Base-by-base conservation (phyloP, 1,139 yeast genomes). In the Pichia sp. region DNA sequence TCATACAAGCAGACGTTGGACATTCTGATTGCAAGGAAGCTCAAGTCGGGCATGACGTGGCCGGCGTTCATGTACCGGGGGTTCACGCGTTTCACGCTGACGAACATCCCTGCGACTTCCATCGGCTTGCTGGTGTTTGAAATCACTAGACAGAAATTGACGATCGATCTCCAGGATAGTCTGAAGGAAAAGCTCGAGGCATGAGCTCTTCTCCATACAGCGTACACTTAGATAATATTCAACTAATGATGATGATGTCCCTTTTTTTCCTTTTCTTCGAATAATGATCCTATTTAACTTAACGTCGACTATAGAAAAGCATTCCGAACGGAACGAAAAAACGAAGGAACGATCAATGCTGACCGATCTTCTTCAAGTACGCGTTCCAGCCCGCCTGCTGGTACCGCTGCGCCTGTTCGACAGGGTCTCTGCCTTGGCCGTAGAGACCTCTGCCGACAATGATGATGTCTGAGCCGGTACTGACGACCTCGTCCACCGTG, bases 361-460 rank as follows among this genome's bases (percentile, higher is more conserved):
- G 49, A 34, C 63, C 62, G 26, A 70, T 64, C 67, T 80, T 80
- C 57, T 75, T 72, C 62, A 77, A 65, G 67, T 93, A 93, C 3
- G 98, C 96, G 23, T 79, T 78, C 99, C 99, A 93, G 3, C 97
- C 97, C 11, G 98, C 97, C 56, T 80, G 80, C 72, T 88, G 82
- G 72, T 95, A 95, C 67, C 99, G 81, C 66, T 84, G 78, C 41
- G 97, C 96, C 71, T 95, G 97, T 3, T 75, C 86, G 1, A 75
- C 77, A 7, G 97, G 96, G 67, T 93, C 96, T 72, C 98, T 84
- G 13, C 95, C 97, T 67, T 90, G 88, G n/a, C 95, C 98, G 69
- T 88, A 90, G 57, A 95, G 77, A 0, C 99, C 99, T 71, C 99
- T 82, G 10, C 99, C 99, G 19, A 95, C 99, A 69, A 95, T 95